Evolutionary conservation across 768 basidiomycete genomes (phyloP).

Genomic region (Leccinum barrowsii): DNA sequence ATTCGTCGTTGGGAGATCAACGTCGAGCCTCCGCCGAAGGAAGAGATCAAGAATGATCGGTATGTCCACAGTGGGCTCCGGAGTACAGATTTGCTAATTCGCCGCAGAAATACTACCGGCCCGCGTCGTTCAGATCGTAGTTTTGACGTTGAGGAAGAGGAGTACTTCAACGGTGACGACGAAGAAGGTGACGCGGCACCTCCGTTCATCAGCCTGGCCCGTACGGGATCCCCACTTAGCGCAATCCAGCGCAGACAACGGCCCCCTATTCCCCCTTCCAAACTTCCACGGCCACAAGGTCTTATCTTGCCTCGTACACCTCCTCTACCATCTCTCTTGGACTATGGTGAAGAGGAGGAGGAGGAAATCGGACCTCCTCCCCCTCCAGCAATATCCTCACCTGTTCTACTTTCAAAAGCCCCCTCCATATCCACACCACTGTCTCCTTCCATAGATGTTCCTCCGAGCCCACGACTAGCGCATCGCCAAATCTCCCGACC

Average conservation of each 20-base stretch:
- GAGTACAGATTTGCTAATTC: slow-evolving; percentile 9
- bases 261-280: slow-evolving; percentile 41
- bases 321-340: slow-evolving; percentile 59
- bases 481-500: slow-evolving; percentile 37
- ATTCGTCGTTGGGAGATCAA: slow-evolving; percentile 90
- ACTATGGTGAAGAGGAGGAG: slow-evolving; percentile 69
- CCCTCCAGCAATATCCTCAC: slow-evolving; percentile 13
- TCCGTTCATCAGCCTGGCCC: slow-evolving; percentile 29
- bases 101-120: slow-evolving; percentile 38
- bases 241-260: slow-evolving; percentile 60
- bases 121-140: slow-evolving; percentile 41
- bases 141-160: slow-evolving; percentile 80
- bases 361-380: slow-evolving; percentile 27
- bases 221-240: slow-evolving; percentile 31
- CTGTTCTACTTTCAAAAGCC: slow-evolving; percentile 12
- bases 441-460: slow-evolving; percentile 34
- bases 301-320: slow-evolving; percentile 45
- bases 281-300: slow-evolving; percentile 43
- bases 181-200: slow-evolving; percentile 58
- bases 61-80: slow-evolving; percentile 29
- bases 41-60: slow-evolving; percentile 50
- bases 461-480: slow-evolving; percentile 36
- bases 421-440: slow-evolving; percentile 21
- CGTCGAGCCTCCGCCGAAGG: slow-evolving; percentile 67
- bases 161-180: slow-evolving; percentile 89